Percentiles rank a stretch among this genome's conserved stretches.
phyloP scores from a whole-genome alignment of 192 early-diverging fungal genomes.

The Umbelopsis vinacea region DNA sequence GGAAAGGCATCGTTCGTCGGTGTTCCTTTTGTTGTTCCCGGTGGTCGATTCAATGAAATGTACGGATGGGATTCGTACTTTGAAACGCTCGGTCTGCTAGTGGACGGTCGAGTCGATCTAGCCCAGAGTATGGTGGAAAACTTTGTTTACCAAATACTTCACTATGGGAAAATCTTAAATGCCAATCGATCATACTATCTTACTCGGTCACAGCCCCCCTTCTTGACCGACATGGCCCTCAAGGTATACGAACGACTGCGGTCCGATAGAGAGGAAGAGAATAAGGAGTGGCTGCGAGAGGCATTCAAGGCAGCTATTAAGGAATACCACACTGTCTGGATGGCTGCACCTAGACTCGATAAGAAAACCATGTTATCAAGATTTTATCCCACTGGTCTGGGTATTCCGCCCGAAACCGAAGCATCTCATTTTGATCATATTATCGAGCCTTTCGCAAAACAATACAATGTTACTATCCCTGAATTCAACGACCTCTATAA shows the following conservation, averaged over 20 bases:
- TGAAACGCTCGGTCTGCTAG: constrained; percentile 85
- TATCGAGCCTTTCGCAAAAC: constrained; percentile 78
- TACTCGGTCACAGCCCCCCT: constrained; percentile 96
- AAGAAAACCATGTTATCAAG: constrained; percentile 74
- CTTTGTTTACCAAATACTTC: constrained; percentile 95
- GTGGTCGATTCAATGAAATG: constrained; percentile 99
- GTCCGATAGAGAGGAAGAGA: constrained; percentile 46
- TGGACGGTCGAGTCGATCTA: constrained; percentile 85
- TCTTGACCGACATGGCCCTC: constrained; percentile 95
- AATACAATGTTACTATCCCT: constrained; percentile 64
- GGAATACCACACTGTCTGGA: constrained; percentile 95
- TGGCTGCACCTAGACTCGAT: constrained; percentile 79
- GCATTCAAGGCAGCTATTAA: constrained; percentile 79
- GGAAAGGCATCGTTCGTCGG: constrained; percentile 60
- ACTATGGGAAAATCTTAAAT: constrained; percentile 99
- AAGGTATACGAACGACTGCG: constrained; percentile 75
- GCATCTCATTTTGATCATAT: constrained; percentile 88
- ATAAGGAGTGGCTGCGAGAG: constrained; percentile 74
- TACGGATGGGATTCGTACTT: constrained; percentile 99
- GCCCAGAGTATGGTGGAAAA: constrained; percentile 97
- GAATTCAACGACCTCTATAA: constrained; percentile 81
- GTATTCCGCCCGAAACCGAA: constrained; percentile 99
- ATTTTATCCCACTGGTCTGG: constrained; percentile 87
- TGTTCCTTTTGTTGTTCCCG: constrained; percentile 95
- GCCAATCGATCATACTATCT: constrained; percentile 98